phyloP scores from a whole-genome alignment of 2,329 filamentous ascomycete species.

The Seiridium cupressi region DNA sequence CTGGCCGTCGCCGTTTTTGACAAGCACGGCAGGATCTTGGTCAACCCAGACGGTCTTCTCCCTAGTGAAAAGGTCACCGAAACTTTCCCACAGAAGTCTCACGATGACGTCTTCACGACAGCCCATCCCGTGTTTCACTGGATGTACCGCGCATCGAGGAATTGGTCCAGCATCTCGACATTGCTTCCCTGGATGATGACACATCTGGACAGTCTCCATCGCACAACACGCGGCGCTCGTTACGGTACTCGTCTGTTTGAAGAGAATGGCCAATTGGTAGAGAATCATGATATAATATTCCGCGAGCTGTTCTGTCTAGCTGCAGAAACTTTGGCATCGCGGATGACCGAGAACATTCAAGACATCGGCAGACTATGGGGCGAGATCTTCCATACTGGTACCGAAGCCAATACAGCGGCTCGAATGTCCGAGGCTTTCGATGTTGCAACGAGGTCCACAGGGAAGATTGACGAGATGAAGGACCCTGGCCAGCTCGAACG shows the following conservation, averaged over 20 bases:
- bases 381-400: conserved; percentile 1
- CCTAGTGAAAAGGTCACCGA: conserved; percentile 63
- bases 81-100: conserved; percentile 57
- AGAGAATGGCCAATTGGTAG: conserved; percentile 40
- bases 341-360: conserved; percentile 1
- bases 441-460: neutral
- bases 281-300: conserved; percentile 62
- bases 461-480: neutral
- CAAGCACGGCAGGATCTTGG: conserved; percentile 46
- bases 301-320: conserved; percentile 66
- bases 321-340: conserved; percentile 30
- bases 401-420: neutral
- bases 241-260: conserved; percentile 22
- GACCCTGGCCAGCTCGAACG: neutral
- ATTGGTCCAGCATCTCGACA: conserved; percentile 58
- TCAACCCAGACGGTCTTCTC: conserved; percentile 51
- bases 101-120: conserved; percentile 63
- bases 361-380: neutral
- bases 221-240: conserved; percentile 18
- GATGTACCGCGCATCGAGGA: conserved; percentile 62
- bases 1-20: conserved; percentile 51
- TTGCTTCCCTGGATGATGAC: conserved; percentile 61
- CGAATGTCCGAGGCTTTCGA: neutral
- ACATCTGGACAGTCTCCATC: conserved; percentile 45
- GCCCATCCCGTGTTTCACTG: conserved; percentile 66